Percentiles rank a stretch among this genome's conserved stretches.
These are phyloP conservation scores for Tulasnella sp. DNA, from an alignment of 768 basidiomycete genomes.

Conservation along the genomic window DNA sequence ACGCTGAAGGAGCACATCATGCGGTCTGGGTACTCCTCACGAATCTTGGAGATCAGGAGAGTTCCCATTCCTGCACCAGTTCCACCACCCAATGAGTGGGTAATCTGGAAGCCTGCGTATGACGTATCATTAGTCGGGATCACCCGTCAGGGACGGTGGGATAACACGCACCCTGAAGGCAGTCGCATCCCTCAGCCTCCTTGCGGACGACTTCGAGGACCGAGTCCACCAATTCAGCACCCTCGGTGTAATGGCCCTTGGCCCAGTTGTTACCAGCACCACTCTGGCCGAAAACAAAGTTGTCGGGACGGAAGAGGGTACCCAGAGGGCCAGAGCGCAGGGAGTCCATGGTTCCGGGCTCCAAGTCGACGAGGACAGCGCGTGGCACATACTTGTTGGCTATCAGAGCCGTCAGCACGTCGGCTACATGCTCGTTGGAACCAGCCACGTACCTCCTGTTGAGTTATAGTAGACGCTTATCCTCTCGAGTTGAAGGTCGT, in stretches of 20 bases:
- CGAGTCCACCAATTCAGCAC: conserved; percentile 97
- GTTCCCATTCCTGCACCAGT: conserved; percentile 99
- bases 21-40: conserved; percentile 97
- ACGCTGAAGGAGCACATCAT: conserved; percentile 99
- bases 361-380: conserved; percentile 95
- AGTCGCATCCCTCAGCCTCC: conserved; percentile 97
- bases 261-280: conserved; percentile 99
- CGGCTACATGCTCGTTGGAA: background rate
- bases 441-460: conserved; percentile 57
- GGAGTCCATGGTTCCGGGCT: conserved; percentile 96
- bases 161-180: conserved; percentile 73
- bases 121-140: conserved; percentile 21
- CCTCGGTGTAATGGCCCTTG: conserved; percentile 96
- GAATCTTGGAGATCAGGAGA: conserved; percentile 97
- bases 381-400: conserved; percentile 97
- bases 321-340: conserved; percentile 90
- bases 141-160: conserved; percentile 15
- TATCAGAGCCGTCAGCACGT: background rate
- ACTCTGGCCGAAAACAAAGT: conserved; percentile 97
- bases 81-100: conserved; percentile 98
- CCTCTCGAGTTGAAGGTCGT: conserved; percentile 94
- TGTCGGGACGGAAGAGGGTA: conserved; percentile 93
- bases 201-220: conserved; percentile 98
- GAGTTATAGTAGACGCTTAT: conserved; percentile 99
- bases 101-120: conserved; percentile 89